Base-by-base conservation (phyloP, 306 rosid genomes). In the Acacia acuminata region DNA sequence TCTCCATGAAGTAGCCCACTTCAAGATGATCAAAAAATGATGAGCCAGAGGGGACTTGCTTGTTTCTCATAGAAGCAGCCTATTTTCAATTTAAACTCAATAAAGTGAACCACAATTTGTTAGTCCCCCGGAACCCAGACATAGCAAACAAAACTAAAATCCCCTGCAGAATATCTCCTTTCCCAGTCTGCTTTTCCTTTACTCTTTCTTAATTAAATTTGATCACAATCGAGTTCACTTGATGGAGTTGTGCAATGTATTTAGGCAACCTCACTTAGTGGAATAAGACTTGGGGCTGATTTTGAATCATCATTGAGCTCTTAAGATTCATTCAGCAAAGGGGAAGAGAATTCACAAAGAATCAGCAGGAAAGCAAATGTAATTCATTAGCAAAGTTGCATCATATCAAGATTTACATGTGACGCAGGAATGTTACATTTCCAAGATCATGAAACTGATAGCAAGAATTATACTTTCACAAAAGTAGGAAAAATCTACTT, bases 401-500 rank as follows among this genome's bases (percentile, higher is more conserved):
- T 81, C 7, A 77, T 66, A 69, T 11, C 17, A 67, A 3, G 19
- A 55, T 66, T 75, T 45, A 27, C 53, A 44, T 25, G 10, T 63
- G 15, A 14, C 40, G 58, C 77, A 53, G 75, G 71, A 84, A 81
- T 51, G 24, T 69, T 22, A 69, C 45, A 42, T 69, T 75, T 47
- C 63, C 43, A 64, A 70, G 17, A 32, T 27, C 32, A 79, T 44
- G 47, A 25, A 24, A 19, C 11, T 10, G 25, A 55, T 20, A 19
- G 11, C 25, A 55, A 19, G 61, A 58, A 58, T 58, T 58, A 22
- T 58, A 20, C 1, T 56, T 56, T 19, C 27, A 56, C 24, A 56
- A 20, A 3, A 9, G 9, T 2, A 11, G n/a, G 8, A n/a, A 56
- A 3, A 47, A 47, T 76, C 27, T 74, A 88, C 97, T 91, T 85